Evolutionary conservation across 2,329 filamentous ascomycete species (phyloP), one percentile per base, ranked within the genome.

Genomic region (Colletotrichum tofieldiae): DNA sequence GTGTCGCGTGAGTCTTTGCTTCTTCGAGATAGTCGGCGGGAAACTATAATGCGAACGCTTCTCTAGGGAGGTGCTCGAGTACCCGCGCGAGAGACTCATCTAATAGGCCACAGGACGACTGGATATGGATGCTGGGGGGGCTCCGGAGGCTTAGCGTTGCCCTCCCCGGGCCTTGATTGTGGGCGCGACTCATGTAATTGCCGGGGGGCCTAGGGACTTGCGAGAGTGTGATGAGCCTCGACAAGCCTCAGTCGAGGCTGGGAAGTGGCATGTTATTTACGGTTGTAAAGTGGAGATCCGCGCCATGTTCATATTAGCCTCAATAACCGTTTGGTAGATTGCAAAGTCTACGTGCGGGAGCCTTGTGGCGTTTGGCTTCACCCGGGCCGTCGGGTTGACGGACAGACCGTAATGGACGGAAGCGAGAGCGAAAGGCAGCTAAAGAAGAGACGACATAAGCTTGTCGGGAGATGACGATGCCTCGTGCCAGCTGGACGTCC

Each of bases 81-180:
- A 45, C 20, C 14, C 20, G 2, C 6, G 20, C 45, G 3, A 23
- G 6, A 20, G 45, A 23, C n/a, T 47, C 45, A 8, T 56, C 29
- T 37, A 5, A 58, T 23, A 41, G 54, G 54, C 35, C 12, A 41
- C 12, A 41, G 54, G 23, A 26, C 18, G 35, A 20, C 39, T 20
- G 20, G 18, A 18, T 32, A n/a, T n/a, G 41, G 58, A 11, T 18
- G 35, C 45, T 37, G 14, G 18, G 58, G 29, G 29, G 39, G 29
- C 55, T 35, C 23, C 39, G 16, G 55, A 18, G 55, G 43, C 58
- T 52, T 29, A 51, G 45, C n/a, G 32, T 61, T 61, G n/a, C 39
- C 43, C 32, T 32, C 29, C 23, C 32, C 59, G 43, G n/a, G 32
- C 45, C 47, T 51, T 41, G 45, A n/a, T 37, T 12, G n/a, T n/a